These are phyloP conservation scores for Macrolepiota dolichaula DNA, from an alignment of 768 basidiomycete genomes.

Conservation along the genomic window DNA sequence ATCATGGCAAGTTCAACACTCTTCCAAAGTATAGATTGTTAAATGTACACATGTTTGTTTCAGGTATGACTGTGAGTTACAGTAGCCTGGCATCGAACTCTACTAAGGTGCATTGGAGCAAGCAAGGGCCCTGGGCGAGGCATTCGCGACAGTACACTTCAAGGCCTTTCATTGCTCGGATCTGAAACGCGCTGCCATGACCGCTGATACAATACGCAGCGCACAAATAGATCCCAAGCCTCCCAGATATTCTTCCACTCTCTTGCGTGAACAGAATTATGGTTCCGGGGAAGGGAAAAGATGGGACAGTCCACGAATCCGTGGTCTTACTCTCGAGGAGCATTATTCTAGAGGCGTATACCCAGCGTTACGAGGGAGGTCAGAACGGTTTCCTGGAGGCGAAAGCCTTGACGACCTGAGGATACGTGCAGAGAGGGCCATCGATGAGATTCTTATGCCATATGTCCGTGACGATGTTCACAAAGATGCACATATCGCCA, in stretches of 20 bases:
- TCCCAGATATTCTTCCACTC: slow-evolving; percentile 40
- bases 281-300: slow-evolving; percentile 67
- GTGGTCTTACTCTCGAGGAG: slow-evolving; percentile 35
- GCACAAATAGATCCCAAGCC: slow-evolving; percentile 46
- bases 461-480: slow-evolving; percentile 44
- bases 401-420: slow-evolving; percentile 67
- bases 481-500: slow-evolving; percentile 43
- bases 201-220: slow-evolving; percentile 53
- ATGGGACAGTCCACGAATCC: slow-evolving; percentile 31
- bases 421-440: slow-evolving; percentile 45
- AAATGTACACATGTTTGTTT: neutral
- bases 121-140: slow-evolving; percentile 58
- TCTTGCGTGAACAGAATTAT: slow-evolving; percentile 67
- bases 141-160: slow-evolving; percentile 45
- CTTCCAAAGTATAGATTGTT: too few species aligned
- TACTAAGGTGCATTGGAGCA: slow-evolving; percentile 32
- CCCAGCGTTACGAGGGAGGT: slow-evolving; percentile 42
- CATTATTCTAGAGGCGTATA: slow-evolving; percentile 53
- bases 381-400: slow-evolving; percentile 63
- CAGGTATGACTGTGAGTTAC: slow-evolving; percentile 53
- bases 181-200: slow-evolving; percentile 60
- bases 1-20: slow-evolving; percentile 53
- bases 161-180: slow-evolving; percentile 63
- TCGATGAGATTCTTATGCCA: slow-evolving; percentile 53
- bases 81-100: slow-evolving; percentile 13